Evolutionary conservation across 352 stramenopile genomes (phyloP).

Genomic region (Blastocystis sp.): DNA sequence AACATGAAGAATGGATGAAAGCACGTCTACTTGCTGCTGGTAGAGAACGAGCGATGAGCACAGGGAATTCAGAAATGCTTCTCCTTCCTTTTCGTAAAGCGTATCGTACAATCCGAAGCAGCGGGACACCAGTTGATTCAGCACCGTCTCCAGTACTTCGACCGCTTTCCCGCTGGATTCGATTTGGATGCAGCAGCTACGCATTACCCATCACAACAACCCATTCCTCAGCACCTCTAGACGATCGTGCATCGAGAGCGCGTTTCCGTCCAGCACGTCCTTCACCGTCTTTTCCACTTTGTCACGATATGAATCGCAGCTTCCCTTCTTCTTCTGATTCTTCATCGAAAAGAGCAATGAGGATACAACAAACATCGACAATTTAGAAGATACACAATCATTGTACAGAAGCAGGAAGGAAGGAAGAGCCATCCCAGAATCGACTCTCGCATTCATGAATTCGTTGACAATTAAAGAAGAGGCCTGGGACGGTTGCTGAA

Average conservation of each 20-base stretch:
- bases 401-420: neutral
- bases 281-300: neutral
- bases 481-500: conserved; percentile 27
- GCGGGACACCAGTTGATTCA: neutral
- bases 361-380: no score
- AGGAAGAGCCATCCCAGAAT: neutral
- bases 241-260: neutral
- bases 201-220: neutral
- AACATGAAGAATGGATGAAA: neutral
- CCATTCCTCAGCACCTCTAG: neutral
- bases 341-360: neutral
- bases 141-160: neutral
- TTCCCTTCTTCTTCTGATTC: neutral
- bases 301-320: neutral
- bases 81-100: neutral
- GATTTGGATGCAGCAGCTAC: neutral
- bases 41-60: neutral
- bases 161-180: neutral
- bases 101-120: neutral
- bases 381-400: neutral
- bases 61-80: neutral
- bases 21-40: neutral
- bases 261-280: neutral
- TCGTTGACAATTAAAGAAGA: neutral
- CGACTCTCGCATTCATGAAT: neutral